Conservation (phyloP, 2,329 filamentous ascomycete genomes). For the Neurospora sp. region DNA sequence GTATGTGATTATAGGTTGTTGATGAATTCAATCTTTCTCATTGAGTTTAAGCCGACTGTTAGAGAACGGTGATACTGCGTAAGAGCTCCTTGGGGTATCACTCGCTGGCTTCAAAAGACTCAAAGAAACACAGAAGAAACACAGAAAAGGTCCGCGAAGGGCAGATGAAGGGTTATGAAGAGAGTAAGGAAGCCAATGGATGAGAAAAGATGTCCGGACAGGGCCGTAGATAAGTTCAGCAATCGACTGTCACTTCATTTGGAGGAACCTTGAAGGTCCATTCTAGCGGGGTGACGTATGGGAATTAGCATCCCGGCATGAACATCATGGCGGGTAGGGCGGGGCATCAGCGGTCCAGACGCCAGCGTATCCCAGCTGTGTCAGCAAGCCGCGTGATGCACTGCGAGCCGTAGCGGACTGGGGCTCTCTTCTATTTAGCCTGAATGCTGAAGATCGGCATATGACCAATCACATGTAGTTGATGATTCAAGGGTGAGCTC, state of each 20-base stretch:
- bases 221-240: background rate
- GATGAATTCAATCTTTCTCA: background rate
- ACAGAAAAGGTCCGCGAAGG: background rate
- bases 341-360: background rate
- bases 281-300: background rate
- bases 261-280: background rate
- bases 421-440: background rate
- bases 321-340: background rate
- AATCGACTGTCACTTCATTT: background rate
- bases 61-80: background rate
- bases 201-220: background rate
- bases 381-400: background rate
- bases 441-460: background rate
- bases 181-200: background rate
- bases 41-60: no score
- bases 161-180: background rate
- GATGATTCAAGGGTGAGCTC: background rate
- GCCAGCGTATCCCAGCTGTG: background rate
- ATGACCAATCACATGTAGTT: background rate
- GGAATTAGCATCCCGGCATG: background rate
- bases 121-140: background rate
- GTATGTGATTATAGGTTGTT: background rate
- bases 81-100: background rate
- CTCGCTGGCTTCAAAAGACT: background rate
- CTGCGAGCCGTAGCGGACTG: background rate